Percentiles rank a stretch among this genome's conserved stretches.
Conservation (phyloP, 2,329 filamentous ascomycete species). For the Colletotrichum cordylinicola region DNA sequence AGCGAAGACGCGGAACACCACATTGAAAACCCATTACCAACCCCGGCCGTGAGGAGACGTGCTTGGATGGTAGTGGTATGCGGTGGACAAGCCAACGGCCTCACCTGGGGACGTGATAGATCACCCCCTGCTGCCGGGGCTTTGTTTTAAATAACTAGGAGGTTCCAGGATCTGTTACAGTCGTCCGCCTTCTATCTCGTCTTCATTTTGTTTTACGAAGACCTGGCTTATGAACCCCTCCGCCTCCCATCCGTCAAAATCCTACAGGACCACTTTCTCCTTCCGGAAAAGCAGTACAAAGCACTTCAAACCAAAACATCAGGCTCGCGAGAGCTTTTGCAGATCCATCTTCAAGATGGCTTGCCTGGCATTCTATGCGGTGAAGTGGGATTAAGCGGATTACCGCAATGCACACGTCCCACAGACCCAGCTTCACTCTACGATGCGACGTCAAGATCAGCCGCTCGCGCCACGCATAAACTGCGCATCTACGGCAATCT, state of each 20-base stretch:
- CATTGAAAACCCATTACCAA: not conserved
- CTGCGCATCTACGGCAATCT: not conserved
- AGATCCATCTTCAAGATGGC: not conserved
- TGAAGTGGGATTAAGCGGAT: not conserved
- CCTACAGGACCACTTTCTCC: not conserved
- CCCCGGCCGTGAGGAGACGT: not conserved
- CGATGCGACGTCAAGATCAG: not conserved
- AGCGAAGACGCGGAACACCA: not conserved
- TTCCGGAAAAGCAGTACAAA: not conserved
- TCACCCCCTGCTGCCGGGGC: not conserved
- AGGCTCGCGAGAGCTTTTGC: not conserved
- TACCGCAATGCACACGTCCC: not conserved
- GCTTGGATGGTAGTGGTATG: not conserved
- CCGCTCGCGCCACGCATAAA: too few species aligned
- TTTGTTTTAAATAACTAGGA: not conserved
- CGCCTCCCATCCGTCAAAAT: not conserved
- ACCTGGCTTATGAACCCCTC: not conserved
- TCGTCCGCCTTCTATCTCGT: not conserved
- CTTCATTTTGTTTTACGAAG: not conserved
- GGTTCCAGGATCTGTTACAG: not conserved
- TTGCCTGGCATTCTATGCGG: not conserved
- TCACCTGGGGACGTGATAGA: not conserved
- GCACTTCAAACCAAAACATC: rapidly evolving
- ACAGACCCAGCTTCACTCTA: not conserved
- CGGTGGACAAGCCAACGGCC: not conserved